A percentile compares a stretch with the other conserved stretches of the same genome.
phyloP scores from a whole-genome alignment of 2,329 filamentous ascomycete genomes.

The Stylonectria norvegica region DNA sequence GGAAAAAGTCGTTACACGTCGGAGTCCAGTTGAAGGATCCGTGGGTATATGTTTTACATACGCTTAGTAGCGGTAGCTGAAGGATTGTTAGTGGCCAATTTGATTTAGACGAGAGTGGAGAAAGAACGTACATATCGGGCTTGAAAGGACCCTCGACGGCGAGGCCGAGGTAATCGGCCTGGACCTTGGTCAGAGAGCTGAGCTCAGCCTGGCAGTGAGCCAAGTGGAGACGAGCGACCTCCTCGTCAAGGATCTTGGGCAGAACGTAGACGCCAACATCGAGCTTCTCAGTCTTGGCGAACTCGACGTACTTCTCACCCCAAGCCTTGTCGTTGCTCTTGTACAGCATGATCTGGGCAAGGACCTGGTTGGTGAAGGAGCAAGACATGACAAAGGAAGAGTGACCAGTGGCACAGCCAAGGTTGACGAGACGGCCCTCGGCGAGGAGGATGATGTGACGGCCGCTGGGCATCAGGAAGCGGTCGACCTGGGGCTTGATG shows the following conservation, averaged over 20 bases:
- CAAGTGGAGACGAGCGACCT: constrained; percentile 92
- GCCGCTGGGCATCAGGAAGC: constrained; percentile 90
- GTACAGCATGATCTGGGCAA: constrained; percentile 97
- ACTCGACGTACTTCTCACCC: constrained; percentile 92
- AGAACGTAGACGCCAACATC: constrained; percentile 87
- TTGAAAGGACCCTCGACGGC: constrained; percentile 89
- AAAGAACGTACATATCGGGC: constrained; percentile 72
- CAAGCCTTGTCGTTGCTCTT: constrained; percentile 87
- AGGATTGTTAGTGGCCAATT: constrained; percentile 13
- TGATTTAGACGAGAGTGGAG: background rate
- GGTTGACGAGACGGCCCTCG: constrained; percentile 98
- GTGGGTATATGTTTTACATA: constrained; percentile 34
- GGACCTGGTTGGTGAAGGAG: constrained; percentile 99
- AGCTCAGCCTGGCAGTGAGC: constrained; percentile 93
- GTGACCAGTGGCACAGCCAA: constrained; percentile 98
- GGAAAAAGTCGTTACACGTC: constrained; percentile 36
- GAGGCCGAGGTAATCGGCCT: constrained; percentile 94
- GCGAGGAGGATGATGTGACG: constrained; percentile 97
- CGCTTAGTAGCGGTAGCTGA: constrained; percentile 46
- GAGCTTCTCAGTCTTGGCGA: constrained; percentile 88
- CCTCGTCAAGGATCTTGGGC: constrained; percentile 98
- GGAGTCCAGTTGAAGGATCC: constrained; percentile 40
- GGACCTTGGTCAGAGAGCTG: constrained; percentile 75
- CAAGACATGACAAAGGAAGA: constrained; percentile 99
- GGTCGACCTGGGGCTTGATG: constrained; percentile 99